phyloP scores from a whole-genome alignment of 2,329 filamentous ascomycete species.

The Aspergillus brunneoviolaceus region DNA sequence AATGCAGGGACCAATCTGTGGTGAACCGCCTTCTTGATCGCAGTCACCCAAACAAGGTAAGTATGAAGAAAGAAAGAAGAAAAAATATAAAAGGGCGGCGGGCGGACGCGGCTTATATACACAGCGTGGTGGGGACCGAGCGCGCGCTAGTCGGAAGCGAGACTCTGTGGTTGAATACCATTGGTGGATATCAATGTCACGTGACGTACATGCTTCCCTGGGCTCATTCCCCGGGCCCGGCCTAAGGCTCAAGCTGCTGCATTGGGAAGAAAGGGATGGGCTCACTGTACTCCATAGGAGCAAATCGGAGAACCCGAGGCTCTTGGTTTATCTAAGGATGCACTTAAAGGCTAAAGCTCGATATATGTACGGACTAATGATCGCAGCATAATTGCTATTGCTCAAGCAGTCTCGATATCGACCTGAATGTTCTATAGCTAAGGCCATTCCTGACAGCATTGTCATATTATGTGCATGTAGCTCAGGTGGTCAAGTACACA shows the following conservation, averaged over 20 bases:
- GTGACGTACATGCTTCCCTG: background rate
- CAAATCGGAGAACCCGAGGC: too few species aligned
- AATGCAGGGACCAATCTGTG: slow-evolving; percentile 56
- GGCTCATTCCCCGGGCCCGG: too few species aligned
- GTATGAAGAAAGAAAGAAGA: slow-evolving; percentile 51
- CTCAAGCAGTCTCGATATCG: background rate
- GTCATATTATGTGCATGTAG: slow-evolving; percentile 3
- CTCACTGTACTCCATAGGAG: too few species aligned
- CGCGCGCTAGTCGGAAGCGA: slow-evolving; percentile 24
- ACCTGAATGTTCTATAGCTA: background rate
- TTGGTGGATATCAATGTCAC: slow-evolving; percentile 1
- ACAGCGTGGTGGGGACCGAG: background rate
- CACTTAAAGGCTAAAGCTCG: background rate
- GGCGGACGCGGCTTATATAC: slow-evolving; percentile 19
- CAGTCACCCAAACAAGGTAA: slow-evolving; percentile 52
- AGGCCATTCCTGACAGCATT: background rate
- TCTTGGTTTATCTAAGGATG: too few species aligned
- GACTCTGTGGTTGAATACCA: background rate
- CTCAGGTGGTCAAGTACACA: slow-evolving; percentile 10
- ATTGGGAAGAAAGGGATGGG: too few species aligned
- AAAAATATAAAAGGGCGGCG: slow-evolving; percentile 23
- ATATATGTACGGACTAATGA: background rate
- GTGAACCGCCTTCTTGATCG: slow-evolving; percentile 49
- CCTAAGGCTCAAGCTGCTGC: too few species aligned
- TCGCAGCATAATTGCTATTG: background rate